Conservation (phyloP, 768 basidiomycete species). For the Hebeloma cylindrosporum region DNA sequence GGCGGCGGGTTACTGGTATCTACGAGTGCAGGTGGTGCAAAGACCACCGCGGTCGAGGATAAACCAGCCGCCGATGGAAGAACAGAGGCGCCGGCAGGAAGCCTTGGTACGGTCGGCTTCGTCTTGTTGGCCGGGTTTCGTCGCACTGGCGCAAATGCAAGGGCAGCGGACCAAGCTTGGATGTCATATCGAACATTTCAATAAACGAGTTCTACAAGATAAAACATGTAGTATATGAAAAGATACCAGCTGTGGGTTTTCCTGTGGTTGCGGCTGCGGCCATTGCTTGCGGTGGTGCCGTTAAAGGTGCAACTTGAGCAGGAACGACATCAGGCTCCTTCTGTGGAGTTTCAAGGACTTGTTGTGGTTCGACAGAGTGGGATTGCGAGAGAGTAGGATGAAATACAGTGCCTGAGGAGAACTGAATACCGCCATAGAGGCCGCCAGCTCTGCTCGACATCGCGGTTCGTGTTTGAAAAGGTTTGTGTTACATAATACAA, state of each 20-base stretch:
- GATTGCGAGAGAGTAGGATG: constrained; percentile 29
- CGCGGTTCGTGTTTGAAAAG: constrained; percentile 28
- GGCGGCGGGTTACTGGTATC: constrained; percentile 32
- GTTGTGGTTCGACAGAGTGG: constrained; percentile 17
- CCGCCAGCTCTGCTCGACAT: constrained; percentile 83
- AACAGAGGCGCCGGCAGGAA: constrained; percentile 65
- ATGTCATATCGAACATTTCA: constrained; percentile 46
- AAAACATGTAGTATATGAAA: constrained; percentile 49
- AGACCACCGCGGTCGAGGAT: constrained; percentile 65
- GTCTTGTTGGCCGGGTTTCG: constrained; percentile 56
- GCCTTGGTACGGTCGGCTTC: constrained; percentile 50
- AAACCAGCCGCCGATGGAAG: constrained; percentile 34
- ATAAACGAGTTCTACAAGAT: constrained; percentile 54
- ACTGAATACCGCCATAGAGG: constrained; percentile 84
- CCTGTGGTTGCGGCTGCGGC: constrained; percentile 29
- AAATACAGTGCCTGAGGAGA: constrained; percentile 67
- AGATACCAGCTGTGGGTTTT: constrained; percentile 61
- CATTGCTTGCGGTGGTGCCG: constrained; percentile 24
- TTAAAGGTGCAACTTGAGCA: constrained; percentile 24
- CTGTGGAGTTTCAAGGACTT: constrained; percentile 16
- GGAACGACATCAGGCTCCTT: constrained; percentile 15
- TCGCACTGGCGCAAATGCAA: constrained; percentile 85
- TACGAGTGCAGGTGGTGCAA: constrained; percentile 64
- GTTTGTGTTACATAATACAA: constrained; percentile 6
- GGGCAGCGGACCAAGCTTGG: constrained; percentile 86